These are phyloP conservation scores for Gliomastix tumulicola DNA, from an alignment of 2,329 filamentous ascomycete genomes.

Conservation along the genomic window DNA sequence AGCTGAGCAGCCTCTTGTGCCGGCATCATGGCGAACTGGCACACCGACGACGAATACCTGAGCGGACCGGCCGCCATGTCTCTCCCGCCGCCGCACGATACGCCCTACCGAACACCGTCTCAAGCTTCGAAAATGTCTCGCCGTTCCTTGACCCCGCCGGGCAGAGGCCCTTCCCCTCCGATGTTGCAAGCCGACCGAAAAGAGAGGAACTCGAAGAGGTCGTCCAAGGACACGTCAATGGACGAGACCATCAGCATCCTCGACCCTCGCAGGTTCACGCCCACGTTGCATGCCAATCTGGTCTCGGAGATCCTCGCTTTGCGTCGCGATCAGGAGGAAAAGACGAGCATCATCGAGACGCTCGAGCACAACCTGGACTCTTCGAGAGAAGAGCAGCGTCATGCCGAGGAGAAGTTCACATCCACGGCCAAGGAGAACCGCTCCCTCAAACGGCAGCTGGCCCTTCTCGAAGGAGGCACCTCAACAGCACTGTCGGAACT, in stretches of 20 bases:
- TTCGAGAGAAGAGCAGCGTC: slow-evolving; percentile 67
- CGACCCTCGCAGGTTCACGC: slow-evolving; percentile 89
- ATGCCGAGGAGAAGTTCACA: slow-evolving; percentile 54
- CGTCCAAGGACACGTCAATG: slow-evolving; percentile 49
- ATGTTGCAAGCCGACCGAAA: slow-evolving; percentile 32
- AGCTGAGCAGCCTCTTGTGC: too few relatives aligned
- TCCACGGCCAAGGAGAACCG: slow-evolving; percentile 68
- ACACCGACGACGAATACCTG: slow-evolving; percentile 56
- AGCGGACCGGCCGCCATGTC: slow-evolving; percentile 45
- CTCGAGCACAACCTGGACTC: slow-evolving; percentile 70
- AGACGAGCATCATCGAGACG: slow-evolving; percentile 77
- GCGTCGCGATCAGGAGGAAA: slow-evolving; percentile 84
- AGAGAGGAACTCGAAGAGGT: slow-evolving; percentile 40
- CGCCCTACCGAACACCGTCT: slow-evolving; percentile 67
- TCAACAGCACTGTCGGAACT: slow-evolving; percentile 80
- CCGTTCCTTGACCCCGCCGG: slow-evolving; percentile 60
- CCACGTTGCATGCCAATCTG: slow-evolving; percentile 86
- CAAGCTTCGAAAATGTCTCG: slow-evolving; percentile 54
- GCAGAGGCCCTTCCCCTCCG: slow-evolving; percentile 50
- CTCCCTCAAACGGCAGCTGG: slow-evolving; percentile 76
- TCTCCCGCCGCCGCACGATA: slow-evolving; percentile 64
- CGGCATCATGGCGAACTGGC: slow-evolving; percentile 51
- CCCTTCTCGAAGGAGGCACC: slow-evolving; percentile 80
- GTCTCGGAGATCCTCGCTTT: slow-evolving; percentile 90
- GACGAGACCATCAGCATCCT: slow-evolving; percentile 69